A percentile compares a stretch with the other conserved stretches of the same genome.
Conservation (phyloP, 352 stramenopile species). For the Pythium myriotylum region DNA sequence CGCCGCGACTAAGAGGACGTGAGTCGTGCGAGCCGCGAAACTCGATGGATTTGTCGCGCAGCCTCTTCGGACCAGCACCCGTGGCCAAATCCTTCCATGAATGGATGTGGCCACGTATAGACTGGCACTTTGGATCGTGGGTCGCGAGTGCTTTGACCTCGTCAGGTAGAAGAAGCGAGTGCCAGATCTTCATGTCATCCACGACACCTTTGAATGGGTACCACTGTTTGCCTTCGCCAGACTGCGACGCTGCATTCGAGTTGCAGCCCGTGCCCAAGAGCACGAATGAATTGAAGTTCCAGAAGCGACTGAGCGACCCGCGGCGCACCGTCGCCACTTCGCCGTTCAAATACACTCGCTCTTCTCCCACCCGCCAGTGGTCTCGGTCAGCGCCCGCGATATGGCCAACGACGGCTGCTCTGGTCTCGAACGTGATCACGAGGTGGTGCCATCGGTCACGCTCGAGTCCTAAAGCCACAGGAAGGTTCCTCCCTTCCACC, state of each 20-base stretch:
- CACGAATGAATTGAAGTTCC: constrained; percentile 28
- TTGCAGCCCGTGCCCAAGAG: constrained; percentile 25
- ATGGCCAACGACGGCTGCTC: background rate
- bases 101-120: background rate
- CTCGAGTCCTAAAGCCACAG: constrained; percentile 28
- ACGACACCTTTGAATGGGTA: constrained; percentile 24
- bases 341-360: constrained; percentile 47
- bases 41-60: constrained; percentile 22
- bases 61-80: constrained; percentile 6
- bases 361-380: constrained; percentile 17
- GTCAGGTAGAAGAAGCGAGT: constrained; percentile 2
- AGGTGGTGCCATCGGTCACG: constrained; percentile 49
- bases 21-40: constrained; percentile 23
- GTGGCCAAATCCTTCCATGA: constrained; percentile 25
- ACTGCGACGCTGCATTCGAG: constrained; percentile 9
- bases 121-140: background rate
- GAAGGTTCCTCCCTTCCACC: background rate
- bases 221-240: constrained; percentile 20
- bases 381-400: constrained; percentile 6
- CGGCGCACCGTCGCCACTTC: constrained; percentile 14
- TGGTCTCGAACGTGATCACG: constrained; percentile 38
- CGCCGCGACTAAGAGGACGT: constrained; percentile 15
- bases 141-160: constrained; percentile 11
- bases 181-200: constrained; percentile 26
- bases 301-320: constrained; percentile 26